Evolutionary conservation across 1,139 yeast genomes (phyloP).

Genomic region (Kodamaea plutei): DNA sequence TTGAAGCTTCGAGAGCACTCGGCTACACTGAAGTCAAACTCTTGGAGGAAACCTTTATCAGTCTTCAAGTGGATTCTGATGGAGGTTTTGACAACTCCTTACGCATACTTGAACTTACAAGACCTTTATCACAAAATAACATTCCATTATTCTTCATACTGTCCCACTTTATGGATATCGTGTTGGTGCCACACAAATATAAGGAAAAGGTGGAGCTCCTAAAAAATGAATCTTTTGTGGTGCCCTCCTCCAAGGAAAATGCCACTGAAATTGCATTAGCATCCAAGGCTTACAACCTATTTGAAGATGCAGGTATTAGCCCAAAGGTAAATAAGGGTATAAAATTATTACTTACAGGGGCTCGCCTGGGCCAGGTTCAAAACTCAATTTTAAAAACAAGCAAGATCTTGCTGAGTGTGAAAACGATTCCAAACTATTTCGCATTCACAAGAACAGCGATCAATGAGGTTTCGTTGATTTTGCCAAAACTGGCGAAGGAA

Average conservation of each 20-base stretch:
- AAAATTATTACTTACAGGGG: conserved; percentile 56
- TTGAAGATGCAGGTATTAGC: conserved; percentile 35
- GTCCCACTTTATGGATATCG: conserved; percentile 64
- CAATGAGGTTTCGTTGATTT: conserved; percentile 51
- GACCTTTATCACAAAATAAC: conserved; percentile 54
- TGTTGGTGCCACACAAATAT: conserved; percentile 50
- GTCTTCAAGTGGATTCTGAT: conserved; percentile 59
- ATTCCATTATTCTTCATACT: conserved; percentile 62
- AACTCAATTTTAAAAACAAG: conserved; percentile 36
- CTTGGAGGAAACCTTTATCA: conserved; percentile 46
- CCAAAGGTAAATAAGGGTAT: conserved; percentile 42
- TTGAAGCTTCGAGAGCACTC: conserved; percentile 25
- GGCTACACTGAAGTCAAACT: conserved; percentile 36
- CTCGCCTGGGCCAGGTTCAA: conserved; percentile 47
- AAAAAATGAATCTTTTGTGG: conserved; percentile 12
- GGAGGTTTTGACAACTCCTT: conserved; percentile 52
- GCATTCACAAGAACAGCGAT: conserved; percentile 55
- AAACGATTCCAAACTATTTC: conserved; percentile 45
- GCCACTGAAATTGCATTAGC: conserved; percentile 4
- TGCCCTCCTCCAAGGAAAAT: conserved; percentile 2
- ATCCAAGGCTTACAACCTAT: conserved; percentile 34
- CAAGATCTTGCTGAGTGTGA: conserved; percentile 24
- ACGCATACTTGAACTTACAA: conserved; percentile 54
- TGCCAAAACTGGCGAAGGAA: conserved; percentile 42
- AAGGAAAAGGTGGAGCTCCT: conserved; percentile 36